Evolutionary conservation across 768 basidiomycete genomes (phyloP).

Genomic region (Serendipita vermifera): DNA sequence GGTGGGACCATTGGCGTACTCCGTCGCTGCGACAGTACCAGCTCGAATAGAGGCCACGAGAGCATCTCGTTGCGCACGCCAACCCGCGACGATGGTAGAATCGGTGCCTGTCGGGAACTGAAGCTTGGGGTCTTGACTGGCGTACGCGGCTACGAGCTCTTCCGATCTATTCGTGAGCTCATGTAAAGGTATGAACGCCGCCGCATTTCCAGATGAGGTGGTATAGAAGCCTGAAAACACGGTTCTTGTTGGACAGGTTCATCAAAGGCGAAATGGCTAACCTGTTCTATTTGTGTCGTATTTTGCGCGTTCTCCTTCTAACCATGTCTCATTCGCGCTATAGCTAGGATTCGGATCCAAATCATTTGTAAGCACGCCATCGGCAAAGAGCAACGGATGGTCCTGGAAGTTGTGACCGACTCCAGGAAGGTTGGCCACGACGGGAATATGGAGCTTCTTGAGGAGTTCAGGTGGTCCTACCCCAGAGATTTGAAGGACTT

Average conservation of each 20-base stretch:
- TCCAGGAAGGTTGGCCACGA: not conserved
- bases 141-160: not conserved
- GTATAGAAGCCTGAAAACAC: not conserved
- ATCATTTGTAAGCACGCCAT: not conserved
- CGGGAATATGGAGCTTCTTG: not conserved
- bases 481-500: constrained; percentile 7
- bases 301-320: not conserved
- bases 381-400: not conserved
- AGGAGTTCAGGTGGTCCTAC: not conserved
- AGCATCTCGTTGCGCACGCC: not conserved
- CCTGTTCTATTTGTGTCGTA: not conserved
- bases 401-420: constrained; percentile 11
- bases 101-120: not conserved
- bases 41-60: not conserved
- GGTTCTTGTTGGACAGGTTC: not conserved
- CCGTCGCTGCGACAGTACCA: not conserved
- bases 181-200: not conserved
- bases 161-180: not conserved
- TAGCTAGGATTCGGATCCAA: not conserved
- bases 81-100: not conserved
- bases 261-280: not conserved
- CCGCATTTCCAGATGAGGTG: not conserved
- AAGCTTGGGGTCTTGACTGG: not conserved
- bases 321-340: not conserved
- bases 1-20: not conserved